Conservation (phyloP, 176 grass and related monocot genomes). For the Olyra latifolia region DNA sequence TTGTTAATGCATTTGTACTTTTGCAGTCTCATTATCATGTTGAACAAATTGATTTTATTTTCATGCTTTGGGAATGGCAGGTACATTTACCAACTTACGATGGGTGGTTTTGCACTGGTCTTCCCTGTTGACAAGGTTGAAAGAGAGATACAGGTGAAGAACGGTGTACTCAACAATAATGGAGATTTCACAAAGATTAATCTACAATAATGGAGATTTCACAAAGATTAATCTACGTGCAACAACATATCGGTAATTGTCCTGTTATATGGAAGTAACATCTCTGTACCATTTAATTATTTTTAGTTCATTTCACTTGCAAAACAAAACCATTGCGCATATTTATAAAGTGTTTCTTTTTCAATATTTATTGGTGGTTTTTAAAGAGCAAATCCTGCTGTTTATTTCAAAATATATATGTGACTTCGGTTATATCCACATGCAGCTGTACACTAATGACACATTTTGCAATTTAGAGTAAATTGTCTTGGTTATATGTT, state of each 20-base stretch:
- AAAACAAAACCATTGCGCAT: too few species aligned
- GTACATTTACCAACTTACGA: slow-evolving; percentile 92
- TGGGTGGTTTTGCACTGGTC: slow-evolving; percentile 85
- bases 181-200: slow-evolving; percentile 84
- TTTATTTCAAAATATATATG: not conserved
- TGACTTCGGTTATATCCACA: slow-evolving; percentile 11
- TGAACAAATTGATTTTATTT: not conserved
- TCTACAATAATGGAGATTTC: slow-evolving; percentile 63
- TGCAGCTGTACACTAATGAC: too few species aligned
- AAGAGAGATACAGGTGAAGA: slow-evolving; percentile 31
- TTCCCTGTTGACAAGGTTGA: slow-evolving; percentile 74
- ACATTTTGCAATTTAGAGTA: not conserved
- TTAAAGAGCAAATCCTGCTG: not conserved
- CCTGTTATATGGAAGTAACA: not conserved
- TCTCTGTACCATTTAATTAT: not conserved
- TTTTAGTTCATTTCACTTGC: not conserved
- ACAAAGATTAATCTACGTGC: slow-evolving; percentile 89
- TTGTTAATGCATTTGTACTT: slow-evolving; percentile 2
- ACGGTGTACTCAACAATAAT: slow-evolving; percentile 32
- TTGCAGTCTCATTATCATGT: not conserved
- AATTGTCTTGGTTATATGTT: not conserved
- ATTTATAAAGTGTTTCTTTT: not conserved
- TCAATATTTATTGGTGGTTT: not conserved
- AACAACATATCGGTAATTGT: slow-evolving; percentile 62
- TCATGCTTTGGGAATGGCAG: slow-evolving; percentile 41